Base-by-base conservation (phyloP, 2,329 filamentous ascomycete species). In the Fusarium newnesense region DNA sequence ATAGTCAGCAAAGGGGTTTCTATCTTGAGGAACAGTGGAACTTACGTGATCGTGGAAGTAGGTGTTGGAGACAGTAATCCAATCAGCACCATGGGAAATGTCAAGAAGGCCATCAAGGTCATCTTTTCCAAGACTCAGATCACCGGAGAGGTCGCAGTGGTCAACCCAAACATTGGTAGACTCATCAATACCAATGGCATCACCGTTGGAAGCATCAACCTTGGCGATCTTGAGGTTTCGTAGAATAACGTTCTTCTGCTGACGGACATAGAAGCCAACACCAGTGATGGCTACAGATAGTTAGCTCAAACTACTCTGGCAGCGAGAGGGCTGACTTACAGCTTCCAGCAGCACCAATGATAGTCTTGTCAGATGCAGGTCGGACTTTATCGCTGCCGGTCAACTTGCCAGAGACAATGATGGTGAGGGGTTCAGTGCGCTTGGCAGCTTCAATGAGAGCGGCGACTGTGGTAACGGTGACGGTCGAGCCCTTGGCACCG, bases 21-120 rank as follows among this genome's bases (percentile, higher is more conserved):
- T 7, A 16, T 36, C 8, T 7, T 36, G 21, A 18, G 8, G 6
- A 19, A 6, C 4, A 16, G 7, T 2, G 37, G 5, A 21, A 70
- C 75, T 10, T 62, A 76, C 75, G 77, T 81, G 80, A 77, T 84
- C 67, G 74, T 78, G 76, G 69, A 78, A 70, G 57, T 65, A 78
- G 18, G 75, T 78, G 72, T 76, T 76, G 16, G 75, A 81, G 65
- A 88, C 79, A 43, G 87, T 91, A 52, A 92, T 79, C 78, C 84
- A 92, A 81, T 93, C 90, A 24, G 86, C 83, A 52, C 84, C 91
- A 79, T 92, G 91, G 37, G 88, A 91, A 50, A 87, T 83, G 72
- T 93, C 91, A 46, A 90, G 81, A 5, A 93, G 86, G 26, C 91
- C 91, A 65, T 93, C 91, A 76, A 92, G 92, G 80, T 89, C 91